Base-by-base conservation (phyloP, 352 stramenopile species). In the Hyaloperonospora brassicae region DNA sequence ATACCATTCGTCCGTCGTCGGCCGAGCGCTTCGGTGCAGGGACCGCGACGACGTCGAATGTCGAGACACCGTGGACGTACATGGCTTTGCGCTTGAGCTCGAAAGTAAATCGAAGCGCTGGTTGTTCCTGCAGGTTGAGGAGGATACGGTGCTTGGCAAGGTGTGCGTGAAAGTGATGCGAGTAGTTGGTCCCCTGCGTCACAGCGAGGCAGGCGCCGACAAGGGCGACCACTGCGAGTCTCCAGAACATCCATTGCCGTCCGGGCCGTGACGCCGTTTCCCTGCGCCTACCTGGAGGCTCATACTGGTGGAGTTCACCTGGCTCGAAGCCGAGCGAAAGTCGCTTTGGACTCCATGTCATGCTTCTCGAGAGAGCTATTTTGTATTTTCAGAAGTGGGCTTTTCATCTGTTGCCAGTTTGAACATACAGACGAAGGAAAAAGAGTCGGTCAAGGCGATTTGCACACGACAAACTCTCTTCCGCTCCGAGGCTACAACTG, bases 101-200 rank as follows among this genome's bases (percentile, higher is more conserved):
- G 50, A 78, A 68, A 1, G 58, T 66, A 9, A 81, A 55, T 23
- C 59, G 58, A 38, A 81, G 58, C 34, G 62, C 66, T 9, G 68
- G 62, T 40, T 65, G 47, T 38, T 64, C 50, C 35, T 75, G 61
- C 8, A 80, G 56, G 27, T 62, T 66, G 1, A 56, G 59, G 22
- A 81, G 58, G 59, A 73, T 64, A 25, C 58, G 62, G 42, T 80
- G 68, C 46, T 80, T 74, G 36, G 70, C 58, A 14, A 77, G 14
- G 24, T 73, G 70, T 9, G 61, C 52, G 41, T 72, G 59, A 35
- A 76, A 60, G 51, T 80, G 70, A 30, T 49, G 57, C 17, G 57
- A 64, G 52, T 65, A 72, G 51, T 50, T 48, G 24, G 51, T 56
- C 13, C 57, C 46, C 25, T 68, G 59, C 5, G 55, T 57, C 0